These are phyloP conservation scores for Polyporus tsugae DNA, from an alignment of 1,284 basidiomycete genomes.

Conservation along the genomic window DNA sequence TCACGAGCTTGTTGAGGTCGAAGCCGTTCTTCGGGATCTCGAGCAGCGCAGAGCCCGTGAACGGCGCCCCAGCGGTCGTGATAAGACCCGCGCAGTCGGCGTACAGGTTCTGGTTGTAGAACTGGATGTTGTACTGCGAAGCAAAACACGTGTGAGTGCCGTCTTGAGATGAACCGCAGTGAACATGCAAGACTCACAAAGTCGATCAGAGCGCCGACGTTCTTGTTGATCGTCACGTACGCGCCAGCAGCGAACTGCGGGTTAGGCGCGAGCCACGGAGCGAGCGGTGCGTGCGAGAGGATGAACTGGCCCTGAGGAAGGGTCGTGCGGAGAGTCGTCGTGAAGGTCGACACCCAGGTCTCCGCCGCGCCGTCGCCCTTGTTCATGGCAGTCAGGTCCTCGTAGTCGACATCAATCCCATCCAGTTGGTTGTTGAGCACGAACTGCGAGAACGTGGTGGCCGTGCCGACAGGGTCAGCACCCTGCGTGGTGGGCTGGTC, in stretches of 20 bases:
- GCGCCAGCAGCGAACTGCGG: slow-evolving; percentile 60
- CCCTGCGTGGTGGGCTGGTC: slow-evolving; percentile 57
- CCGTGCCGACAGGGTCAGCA: slow-evolving; percentile 49
- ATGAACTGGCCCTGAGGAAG: slow-evolving; percentile 46
- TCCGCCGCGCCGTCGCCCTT: slow-evolving; percentile 48
- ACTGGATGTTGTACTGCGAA: slow-evolving; percentile 58
- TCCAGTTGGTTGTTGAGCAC: slow-evolving; percentile 46
- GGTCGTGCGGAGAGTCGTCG: slow-evolving; percentile 44
- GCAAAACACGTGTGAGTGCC: background rate
- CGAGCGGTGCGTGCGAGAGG: slow-evolving; percentile 52
- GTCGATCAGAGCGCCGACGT: slow-evolving; percentile 58
- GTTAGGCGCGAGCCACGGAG: slow-evolving; percentile 62
- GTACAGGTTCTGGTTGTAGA: slow-evolving; percentile 60
- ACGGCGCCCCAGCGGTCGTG: slow-evolving; percentile 40
- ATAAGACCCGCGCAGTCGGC: slow-evolving; percentile 62
- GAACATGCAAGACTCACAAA: slow-evolving; percentile 38
- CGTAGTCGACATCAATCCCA: slow-evolving; percentile 67
- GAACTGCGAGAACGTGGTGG: slow-evolving; percentile 56
- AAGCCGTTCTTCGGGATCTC: slow-evolving; percentile 66
- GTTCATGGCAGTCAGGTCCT: slow-evolving; percentile 58
- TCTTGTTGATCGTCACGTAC: slow-evolving; percentile 63
- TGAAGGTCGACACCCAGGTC: slow-evolving; percentile 53
- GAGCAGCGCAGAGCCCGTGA: slow-evolving; percentile 51
- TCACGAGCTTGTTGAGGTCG: slow-evolving; percentile 55
- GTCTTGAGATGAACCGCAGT: background rate